Base-by-base conservation (phyloP, 2,329 filamentous ascomycete genomes). In the Cladosporium phlei region DNA sequence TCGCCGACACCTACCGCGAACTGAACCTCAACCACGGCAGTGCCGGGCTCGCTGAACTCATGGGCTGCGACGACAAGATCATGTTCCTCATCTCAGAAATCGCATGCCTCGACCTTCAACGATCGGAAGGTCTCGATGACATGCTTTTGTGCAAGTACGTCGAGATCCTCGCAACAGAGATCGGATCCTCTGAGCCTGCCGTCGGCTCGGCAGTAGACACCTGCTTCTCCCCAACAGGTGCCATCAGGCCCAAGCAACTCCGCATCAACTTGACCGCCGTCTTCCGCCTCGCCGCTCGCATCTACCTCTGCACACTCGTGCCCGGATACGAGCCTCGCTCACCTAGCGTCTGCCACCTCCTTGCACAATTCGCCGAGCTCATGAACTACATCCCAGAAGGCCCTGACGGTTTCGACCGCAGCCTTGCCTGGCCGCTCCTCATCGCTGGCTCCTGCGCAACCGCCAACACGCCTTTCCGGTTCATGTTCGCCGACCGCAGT, bases 41-140 rank as follows among this genome's bases (percentile, higher is more conserved):
- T 2, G 86, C 87, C 8, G 93, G 93, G 9, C 78, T 98, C 28
- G 83, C 85, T 44, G 89, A 95, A 71, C 78, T 97, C 42, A 97
- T 97, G 90, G 93, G 93, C 57, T 97, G 93, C 67, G 91, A 97
- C 54, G 93, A 98, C 69, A 82, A 83, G 17, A 86, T 97, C 69
- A 96, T 98, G 89, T 97, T 95, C 67, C 76, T 97, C 59, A 95
- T 98, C 65, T 95, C 89, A 2, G 93, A 98, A 70, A 95, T 97
- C 59, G 88, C 91, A 46, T 97, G 93, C 68, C 81, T 98, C 44
- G 93, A 97, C 66, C 86, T 87, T 3, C 79, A 96, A 54, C 94
- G 93, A 74, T 72, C 75, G 29, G 81, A 86, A 50, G 86, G 86
- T 57, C 88, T 93, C 58, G 86, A 95, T 57, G 84, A 93, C 61